Percentiles rank a stretch among this genome's conserved stretches.
Evolutionary conservation across 805 yeast genomes (phyloP).

Genomic region (Saccharomycopsis babjevae): DNA sequence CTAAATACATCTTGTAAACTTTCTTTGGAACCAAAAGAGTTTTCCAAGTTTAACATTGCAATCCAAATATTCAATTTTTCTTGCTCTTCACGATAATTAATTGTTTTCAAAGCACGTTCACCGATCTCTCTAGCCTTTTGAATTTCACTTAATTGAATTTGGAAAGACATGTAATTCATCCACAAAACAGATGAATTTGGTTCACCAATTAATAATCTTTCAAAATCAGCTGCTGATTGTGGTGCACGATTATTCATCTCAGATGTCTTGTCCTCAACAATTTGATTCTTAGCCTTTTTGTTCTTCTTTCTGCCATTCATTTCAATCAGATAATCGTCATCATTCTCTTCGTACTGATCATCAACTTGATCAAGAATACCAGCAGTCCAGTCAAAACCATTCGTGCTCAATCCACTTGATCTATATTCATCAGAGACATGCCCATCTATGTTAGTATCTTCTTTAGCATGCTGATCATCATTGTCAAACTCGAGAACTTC

Average conservation of each 20-base stretch:
- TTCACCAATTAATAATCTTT: conserved; percentile 80
- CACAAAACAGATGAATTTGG: conserved; percentile 90
- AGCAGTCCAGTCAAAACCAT: conserved; percentile 95
- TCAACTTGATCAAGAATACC: conserved; percentile 74
- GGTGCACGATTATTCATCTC: conserved; percentile 80
- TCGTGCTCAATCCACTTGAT: conserved; percentile 56
- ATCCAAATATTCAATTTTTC: conserved; percentile 95
- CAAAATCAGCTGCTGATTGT: conserved; percentile 85
- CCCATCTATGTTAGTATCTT: conserved; percentile 25
- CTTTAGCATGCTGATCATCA: conserved; percentile 25
- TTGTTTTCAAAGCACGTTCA: conserved; percentile 83
- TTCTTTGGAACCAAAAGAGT: conserved; percentile 82
- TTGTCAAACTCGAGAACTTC: conserved; percentile 27
- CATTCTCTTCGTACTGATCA: conserved; percentile 46
- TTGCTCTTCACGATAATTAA: conserved; percentile 81
- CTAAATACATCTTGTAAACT: conserved; percentile 71
- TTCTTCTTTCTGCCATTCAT: conserved; percentile 31
- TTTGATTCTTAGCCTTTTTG: conserved; percentile 31
- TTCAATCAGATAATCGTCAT: conserved; percentile 36
- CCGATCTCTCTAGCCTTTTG: conserved; percentile 93
- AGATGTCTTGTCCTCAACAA: conserved; percentile 72
- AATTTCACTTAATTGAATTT: conserved; percentile 83
- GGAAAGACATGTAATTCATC: conserved; percentile 99
- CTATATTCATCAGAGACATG: conserved; percentile 22
- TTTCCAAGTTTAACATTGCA: conserved; percentile 88